Evolutionary conservation across 1,139 yeast species (phyloP), one percentile per base, ranked within the genome.

Genomic region (Magnusiomyces suaveolens): DNA sequence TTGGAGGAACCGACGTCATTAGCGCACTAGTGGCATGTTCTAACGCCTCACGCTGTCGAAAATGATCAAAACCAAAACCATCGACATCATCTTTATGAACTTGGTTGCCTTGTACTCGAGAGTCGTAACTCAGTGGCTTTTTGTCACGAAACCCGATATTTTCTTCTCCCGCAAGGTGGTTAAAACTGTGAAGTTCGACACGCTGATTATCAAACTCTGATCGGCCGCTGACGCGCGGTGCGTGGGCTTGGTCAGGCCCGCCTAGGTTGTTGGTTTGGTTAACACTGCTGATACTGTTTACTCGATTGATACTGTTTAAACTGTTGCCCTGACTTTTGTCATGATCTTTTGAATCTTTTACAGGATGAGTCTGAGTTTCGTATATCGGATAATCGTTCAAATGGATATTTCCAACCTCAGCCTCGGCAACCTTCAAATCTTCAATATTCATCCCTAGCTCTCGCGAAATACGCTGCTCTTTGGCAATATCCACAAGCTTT

Each of bases 141-240:
- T 80, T 82, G 59, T 89, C 97, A 58, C 95, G 75, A 38, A 90
- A 79, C 52, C 97, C 97, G 53, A 74, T 73, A 64, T 90, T 90
- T 36, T 88, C 95, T 58, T 80, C 86, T 29, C 97, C 96, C 0
- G 96, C 92, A 63, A 94, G 77, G 64, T 87, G 83, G 67, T 89
- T 90, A 70, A 90, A 90, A 0, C 95, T 83, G 55, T 83, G 75
- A 54, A 54, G 48, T 24, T 56, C 58, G 24, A 52, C 51, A 16
- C 39, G 26, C 8, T 54, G 52, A 39, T 48, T 43, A 14, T 52
- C 53, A 24, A 52, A 55, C 52, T 36, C 47, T 10, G 46, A 46
- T 14, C 47, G 48, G 12, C 53, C 47, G 6, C 3, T 8, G n/a
- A 41, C 24, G 3, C n/a, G 12, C 8, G 51, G 44, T 23, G 44